Evolutionary conservation across 1,284 basidiomycete genomes (phyloP).

Genomic region (Cystobasidiaceae sp.): DNA sequence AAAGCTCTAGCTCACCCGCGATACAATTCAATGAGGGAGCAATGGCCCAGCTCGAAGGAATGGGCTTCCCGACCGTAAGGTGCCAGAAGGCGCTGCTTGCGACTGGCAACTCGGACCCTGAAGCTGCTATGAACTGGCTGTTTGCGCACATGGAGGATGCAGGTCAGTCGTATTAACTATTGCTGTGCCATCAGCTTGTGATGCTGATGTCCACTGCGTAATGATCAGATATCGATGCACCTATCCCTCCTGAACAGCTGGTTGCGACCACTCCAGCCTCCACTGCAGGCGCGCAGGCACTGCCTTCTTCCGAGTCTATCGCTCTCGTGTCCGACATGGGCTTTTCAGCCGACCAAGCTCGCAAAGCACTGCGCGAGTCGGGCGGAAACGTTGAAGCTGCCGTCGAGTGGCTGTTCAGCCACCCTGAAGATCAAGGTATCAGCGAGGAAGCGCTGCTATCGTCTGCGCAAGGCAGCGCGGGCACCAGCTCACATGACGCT

Average conservation of each 20-base stretch:
- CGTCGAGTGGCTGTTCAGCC: slow-evolving; percentile 94
- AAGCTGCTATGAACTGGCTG: slow-evolving; percentile 91
- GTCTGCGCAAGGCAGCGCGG: background rate
- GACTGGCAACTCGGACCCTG: slow-evolving; percentile 71
- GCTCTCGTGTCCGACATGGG: slow-evolving; percentile 84
- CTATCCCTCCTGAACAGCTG: slow-evolving; percentile 53
- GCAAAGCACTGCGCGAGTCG: slow-evolving; percentile 82
- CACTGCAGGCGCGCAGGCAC: slow-evolving; percentile 30
- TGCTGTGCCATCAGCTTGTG: no score
- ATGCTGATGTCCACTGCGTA: no score
- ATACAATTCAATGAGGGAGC: slow-evolving; percentile 62
- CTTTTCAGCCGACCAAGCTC: slow-evolving; percentile 74
- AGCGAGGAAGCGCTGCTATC: slow-evolving; percentile 32
- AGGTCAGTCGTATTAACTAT: slow-evolving; percentile 57
- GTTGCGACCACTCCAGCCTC: slow-evolving; percentile 41
- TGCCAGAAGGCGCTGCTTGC: slow-evolving; percentile 85
- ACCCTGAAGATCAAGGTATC: slow-evolving; percentile 74
- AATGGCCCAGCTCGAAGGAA: slow-evolving; percentile 67
- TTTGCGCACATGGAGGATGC: slow-evolving; percentile 93
- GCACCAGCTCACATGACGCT: background rate
- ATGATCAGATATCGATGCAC: slow-evolving; percentile 85
- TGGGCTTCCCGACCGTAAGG: slow-evolving; percentile 79
- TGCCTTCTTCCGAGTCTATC: slow-evolving; percentile 62
- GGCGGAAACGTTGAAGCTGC: slow-evolving; percentile 72
- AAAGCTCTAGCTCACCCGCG: slow-evolving; percentile 44